These are phyloP conservation scores for Brachypodium distachyon DNA, from an alignment of 202 grass and related monocot species.

Conservation along the genomic window DNA sequence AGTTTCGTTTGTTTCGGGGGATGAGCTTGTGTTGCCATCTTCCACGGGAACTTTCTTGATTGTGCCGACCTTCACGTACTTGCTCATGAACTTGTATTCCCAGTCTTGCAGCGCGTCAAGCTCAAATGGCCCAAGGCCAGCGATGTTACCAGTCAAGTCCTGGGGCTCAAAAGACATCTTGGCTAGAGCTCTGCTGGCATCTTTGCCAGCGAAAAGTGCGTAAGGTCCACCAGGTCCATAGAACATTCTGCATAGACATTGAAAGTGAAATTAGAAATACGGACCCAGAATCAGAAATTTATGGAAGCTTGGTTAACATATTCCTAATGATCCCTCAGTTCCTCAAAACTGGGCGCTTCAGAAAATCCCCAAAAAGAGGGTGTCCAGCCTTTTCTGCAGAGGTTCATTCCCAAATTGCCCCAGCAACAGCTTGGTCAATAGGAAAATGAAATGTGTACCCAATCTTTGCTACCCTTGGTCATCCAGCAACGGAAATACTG, in stretches of 20 bases:
- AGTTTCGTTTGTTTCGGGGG: slow-evolving; percentile 22
- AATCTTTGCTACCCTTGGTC: too few relatives aligned
- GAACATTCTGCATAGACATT: slow-evolving; percentile 54
- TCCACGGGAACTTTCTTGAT: slow-evolving; percentile 48
- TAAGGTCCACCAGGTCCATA: slow-evolving; percentile 94
- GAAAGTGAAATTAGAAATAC: background rate
- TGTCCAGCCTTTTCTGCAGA: too few relatives aligned
- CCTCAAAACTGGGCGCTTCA: too few relatives aligned
- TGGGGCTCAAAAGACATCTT: slow-evolving; percentile 89
- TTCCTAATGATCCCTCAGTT: too few relatives aligned
- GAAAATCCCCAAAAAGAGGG: too few relatives aligned
- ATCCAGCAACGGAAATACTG: too few relatives aligned
- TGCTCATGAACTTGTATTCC: slow-evolving; percentile 96
- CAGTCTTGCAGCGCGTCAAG: slow-evolving; percentile 77
- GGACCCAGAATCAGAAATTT: background rate
- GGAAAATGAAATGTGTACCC: too few relatives aligned
- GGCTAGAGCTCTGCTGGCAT: slow-evolving; percentile 84
- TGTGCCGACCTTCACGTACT: slow-evolving; percentile 82
- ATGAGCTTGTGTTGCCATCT: slow-evolving; percentile 21
- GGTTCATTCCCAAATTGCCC: too few relatives aligned
- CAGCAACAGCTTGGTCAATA: too few relatives aligned
- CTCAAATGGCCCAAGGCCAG: slow-evolving; percentile 84
- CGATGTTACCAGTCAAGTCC: slow-evolving; percentile 62
- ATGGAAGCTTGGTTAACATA: background rate
- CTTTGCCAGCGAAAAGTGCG: slow-evolving; percentile 75